phyloP scores from a whole-genome alignment of 1,284 basidiomycete genomes.

The Heterobasidion irregulare region DNA sequence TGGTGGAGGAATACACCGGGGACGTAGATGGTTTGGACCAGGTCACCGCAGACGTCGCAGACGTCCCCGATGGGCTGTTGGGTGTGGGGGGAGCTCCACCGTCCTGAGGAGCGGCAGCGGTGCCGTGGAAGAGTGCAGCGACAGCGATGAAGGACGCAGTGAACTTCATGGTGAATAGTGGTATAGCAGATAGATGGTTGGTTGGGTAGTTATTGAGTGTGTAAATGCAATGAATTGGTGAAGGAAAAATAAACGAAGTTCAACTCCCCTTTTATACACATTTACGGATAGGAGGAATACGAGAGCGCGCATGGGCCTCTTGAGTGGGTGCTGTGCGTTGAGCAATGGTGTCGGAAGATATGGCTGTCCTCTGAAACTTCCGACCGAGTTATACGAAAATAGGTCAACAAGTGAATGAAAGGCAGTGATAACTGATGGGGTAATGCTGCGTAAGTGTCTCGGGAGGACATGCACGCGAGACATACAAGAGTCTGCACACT shows the following conservation, averaged over 20 bases:
- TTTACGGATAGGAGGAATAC: too few species aligned
- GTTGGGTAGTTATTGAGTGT: not conserved
- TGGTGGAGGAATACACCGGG: not conserved
- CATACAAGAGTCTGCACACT: not conserved
- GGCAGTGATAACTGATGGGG: not conserved
- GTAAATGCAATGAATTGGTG: slow-evolving; percentile 28
- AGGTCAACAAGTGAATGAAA: not conserved
- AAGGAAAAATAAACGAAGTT: not conserved
- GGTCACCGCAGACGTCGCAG: too few species aligned
- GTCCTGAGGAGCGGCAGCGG: not conserved
- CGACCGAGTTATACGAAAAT: not conserved
- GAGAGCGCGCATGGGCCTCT: not conserved
- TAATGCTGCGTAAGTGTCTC: not conserved
- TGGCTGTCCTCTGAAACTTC: not conserved
- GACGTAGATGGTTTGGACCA: too few species aligned
- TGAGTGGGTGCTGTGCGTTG: slow-evolving; percentile 33
- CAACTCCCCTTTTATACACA: too few species aligned
- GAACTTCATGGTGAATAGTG: slow-evolving; percentile 35
- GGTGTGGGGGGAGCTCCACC: too few species aligned
- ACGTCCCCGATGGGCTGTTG: too few species aligned
- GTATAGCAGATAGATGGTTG: not conserved
- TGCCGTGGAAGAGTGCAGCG: not conserved
- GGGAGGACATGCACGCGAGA: not conserved
- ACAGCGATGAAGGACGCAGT: not conserved
- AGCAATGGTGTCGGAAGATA: slow-evolving; percentile 7